Base-by-base conservation (phyloP, 78 protist species). In the Goniomonas avonlea region DNA sequence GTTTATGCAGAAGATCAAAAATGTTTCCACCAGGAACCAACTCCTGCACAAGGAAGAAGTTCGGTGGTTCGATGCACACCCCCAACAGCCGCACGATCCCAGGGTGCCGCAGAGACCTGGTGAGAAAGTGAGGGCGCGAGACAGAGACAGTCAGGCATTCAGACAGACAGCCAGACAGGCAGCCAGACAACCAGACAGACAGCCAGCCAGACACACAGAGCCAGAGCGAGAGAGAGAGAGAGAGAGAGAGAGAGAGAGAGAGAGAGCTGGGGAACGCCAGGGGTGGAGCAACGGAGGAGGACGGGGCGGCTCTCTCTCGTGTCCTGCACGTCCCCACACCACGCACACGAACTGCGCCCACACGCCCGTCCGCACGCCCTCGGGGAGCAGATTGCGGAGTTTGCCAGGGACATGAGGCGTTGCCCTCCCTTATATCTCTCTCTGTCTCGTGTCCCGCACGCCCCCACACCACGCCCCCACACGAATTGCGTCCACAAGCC, bases 21-120 rank as follows among this genome's bases (percentile, higher is more conserved):
- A 68, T 31, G 32, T 68, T 68, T 7, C 75, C 75, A 1, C 75
- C 75, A 35, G 38, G 38, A 3, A 68, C 75, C n/a, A 68, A 41
- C 23, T 68, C 75, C 75, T 63, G 70, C 41, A 68, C 75, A n/a
- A 68, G 56, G 56, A 41, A 68, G 56, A 68, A 68, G 48, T 48
- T 41, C 23, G 59, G 59, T 1, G 23, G 23, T 23, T 68, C 75
- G 37, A 68, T 53, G 23, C 75, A 68, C 59, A 68, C 75, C 5
- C 75, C 75, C 27, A 68, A 35, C 34, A 68, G 75, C 56, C 43
- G 38, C 29, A 68, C 75, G 23, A 68, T 68, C 37, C 75, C 70
- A 41, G 48, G 75, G 34, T 68, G 75, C 75, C 43, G 38, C 39
- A 68, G 75, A 39, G 35, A 23, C 32, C 75, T 5, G 59, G 43